Conservation (phyloP, 176 grass and related monocot genomes). For the bread wheat (Triticum aestivum) region DNA sequence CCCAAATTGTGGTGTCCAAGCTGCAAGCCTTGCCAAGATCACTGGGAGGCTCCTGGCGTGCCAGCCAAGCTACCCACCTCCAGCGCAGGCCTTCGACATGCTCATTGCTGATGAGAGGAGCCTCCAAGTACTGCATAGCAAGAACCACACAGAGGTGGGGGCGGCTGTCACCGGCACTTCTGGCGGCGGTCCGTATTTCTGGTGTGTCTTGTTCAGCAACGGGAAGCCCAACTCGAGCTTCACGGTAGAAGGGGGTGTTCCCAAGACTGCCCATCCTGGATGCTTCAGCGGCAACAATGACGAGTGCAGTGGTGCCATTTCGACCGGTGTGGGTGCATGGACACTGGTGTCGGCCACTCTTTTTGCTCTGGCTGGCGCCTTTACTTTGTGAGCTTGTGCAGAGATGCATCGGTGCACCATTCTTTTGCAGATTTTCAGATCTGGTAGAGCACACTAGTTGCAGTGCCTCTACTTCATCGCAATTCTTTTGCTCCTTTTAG, state of each 20-base stretch:
- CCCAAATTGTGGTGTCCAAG: constrained; percentile 71
- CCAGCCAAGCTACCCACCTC: constrained; percentile 57
- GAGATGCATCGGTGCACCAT: constrained; percentile 2
- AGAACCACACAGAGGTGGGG: constrained; percentile 78
- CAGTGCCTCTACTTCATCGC: background rate
- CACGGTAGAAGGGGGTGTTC: constrained; percentile 63
- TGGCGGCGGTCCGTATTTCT: constrained; percentile 65
- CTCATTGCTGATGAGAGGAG: constrained; percentile 51
- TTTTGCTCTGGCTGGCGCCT: constrained; percentile 26
- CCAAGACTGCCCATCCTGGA: constrained; percentile 59
- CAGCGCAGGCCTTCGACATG: constrained; percentile 57
- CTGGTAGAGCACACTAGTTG: constrained; percentile 4
- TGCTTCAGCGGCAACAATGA: constrained; percentile 87
- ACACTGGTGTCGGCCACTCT: constrained; percentile 25
- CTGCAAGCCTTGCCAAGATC: constrained; percentile 59
- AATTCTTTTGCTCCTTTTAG: constrained; percentile 45
- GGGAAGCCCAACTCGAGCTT: constrained; percentile 74
- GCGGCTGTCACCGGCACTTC: constrained; percentile 67
- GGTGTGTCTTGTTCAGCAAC: constrained; percentile 81
- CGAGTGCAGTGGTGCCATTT: constrained; percentile 53
- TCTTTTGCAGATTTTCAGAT: constrained; percentile 32
- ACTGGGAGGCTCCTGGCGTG: constrained; percentile 78
- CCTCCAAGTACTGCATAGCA: constrained; percentile 61
- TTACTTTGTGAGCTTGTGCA: constrained; percentile 47
- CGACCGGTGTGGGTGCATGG: background rate